phyloP scores from a whole-genome alignment of 305 asterid species.

The Nicotiana rustica region DNA sequence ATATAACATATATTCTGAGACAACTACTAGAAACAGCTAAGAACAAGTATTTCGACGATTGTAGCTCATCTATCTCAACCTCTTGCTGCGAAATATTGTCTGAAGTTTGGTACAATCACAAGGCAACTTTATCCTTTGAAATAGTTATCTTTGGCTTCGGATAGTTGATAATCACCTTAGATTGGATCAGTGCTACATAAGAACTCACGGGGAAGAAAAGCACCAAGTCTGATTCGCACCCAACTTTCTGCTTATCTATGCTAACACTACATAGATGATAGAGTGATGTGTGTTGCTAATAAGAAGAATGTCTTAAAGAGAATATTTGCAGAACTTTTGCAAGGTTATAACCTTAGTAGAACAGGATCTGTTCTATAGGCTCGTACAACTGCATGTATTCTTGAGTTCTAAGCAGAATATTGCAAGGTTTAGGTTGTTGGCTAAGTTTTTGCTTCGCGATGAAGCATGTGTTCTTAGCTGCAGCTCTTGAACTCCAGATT shows the following conservation, averaged over 20 bases:
- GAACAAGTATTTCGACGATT: constrained; percentile 34
- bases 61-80: constrained; percentile 42
- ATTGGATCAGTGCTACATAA: background rate
- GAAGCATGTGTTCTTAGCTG: no score
- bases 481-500: no score
- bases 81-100: constrained; percentile 35
- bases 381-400: background rate
- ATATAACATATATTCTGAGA: constrained; percentile 48
- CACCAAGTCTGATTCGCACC: background rate
- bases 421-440: constrained; percentile 19
- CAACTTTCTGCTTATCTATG: background rate
- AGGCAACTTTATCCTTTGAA: constrained; percentile 35
- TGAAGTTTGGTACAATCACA: constrained; percentile 29
- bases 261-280: background rate
- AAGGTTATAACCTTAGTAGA: background rate
- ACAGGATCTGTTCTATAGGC: background rate
- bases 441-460: background rate
- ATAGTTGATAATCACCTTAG: background rate
- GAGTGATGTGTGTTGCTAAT: background rate
- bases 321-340: background rate
- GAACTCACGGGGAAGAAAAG: background rate
- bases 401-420: background rate
- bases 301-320: background rate
- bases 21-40: constrained; percentile 44
- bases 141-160: constrained; percentile 53